Evolutionary conservation across 257 asterid genomes (phyloP), one percentile per base, ranked within the genome.

Genomic region (Nyctanthes arbortristis): DNA sequence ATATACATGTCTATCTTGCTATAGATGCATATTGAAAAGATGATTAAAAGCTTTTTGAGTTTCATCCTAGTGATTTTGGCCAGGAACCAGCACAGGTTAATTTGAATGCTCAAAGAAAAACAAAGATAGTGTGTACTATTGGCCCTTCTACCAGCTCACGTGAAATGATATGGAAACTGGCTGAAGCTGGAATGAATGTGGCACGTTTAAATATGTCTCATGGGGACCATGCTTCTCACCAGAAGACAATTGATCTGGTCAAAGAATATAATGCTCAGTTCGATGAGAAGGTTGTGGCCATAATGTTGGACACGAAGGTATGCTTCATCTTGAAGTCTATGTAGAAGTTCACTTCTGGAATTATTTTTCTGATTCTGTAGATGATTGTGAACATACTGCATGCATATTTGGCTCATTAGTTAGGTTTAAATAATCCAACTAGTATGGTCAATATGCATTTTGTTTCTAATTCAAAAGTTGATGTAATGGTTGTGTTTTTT

Each of bases 301-400:
- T 94, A 61, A 94, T 94, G 99, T 80, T 94, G 82, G 99, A 94
- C 79, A 91, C 99, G 65, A 94, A 94, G 96, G 97, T 94, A 83
- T 36, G 71, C 58, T 58, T 39, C 22, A 10, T 45, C 62, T 71
- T 63, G 34, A 70, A 47, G 72, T 32, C 5, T 31, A 12, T 66
- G 28, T 32, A 33, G 32, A 45, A 40, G 7, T 34, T 74, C 49
- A 49, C 56, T 47, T 49, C 65, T 52, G 59, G 7, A 22, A 6
- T 52, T 52, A 22, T 30, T 12, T 22, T 52, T 14, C 8, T 5
- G 31, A 52, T 22, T 24, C 30, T 52, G 59, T 30, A 9, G 59
- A 52, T 52, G 24, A 22, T 52, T 52, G 4, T 52, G 59, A 52
- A 52, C 59, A 22, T 24, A 20, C 59, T 20, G 59, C 31, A 22